Conservation (phyloP, 2,329 filamentous ascomycete species). For the Aspergillus thermomutatus region DNA sequence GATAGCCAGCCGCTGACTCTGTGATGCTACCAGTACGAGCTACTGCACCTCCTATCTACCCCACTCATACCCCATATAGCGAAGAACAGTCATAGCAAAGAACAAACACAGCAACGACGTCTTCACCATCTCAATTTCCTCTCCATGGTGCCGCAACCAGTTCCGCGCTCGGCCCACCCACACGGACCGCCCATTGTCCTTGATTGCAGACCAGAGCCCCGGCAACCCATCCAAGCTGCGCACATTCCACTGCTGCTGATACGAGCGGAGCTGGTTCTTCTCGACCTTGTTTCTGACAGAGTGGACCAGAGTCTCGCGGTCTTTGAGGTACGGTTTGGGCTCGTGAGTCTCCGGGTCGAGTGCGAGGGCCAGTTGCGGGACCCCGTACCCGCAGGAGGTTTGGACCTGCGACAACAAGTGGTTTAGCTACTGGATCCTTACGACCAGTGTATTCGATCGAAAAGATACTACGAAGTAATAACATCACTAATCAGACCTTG, state of each 20-base stretch:
- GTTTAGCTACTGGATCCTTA: neutral
- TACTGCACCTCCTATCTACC: neutral
- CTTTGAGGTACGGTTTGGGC: slow-evolving; percentile 41
- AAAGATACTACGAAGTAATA: neutral
- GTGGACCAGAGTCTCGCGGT: slow-evolving; percentile 55
- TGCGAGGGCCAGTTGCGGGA: slow-evolving; percentile 51
- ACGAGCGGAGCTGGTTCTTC: slow-evolving; percentile 51
- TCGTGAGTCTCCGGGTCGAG: slow-evolving; percentile 30
- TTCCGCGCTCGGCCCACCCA: slow-evolving; percentile 40
- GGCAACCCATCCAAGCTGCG: slow-evolving; percentile 59
- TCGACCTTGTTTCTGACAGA: slow-evolving; percentile 51
- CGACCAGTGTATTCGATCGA: neutral
- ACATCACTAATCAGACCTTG: slow-evolving; percentile 41
- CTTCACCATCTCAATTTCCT: slow-evolving; percentile 20
- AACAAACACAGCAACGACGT: slow-evolving; percentile 16
- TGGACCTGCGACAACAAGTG: slow-evolving; percentile 46
- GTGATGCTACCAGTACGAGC: too few species aligned
- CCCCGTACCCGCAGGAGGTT: slow-evolving; percentile 64
- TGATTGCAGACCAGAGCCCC: slow-evolving; percentile 53
- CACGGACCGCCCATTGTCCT: slow-evolving; percentile 48
- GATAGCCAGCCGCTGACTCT: too few species aligned
- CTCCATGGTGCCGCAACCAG: slow-evolving; percentile 15
- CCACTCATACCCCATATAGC: slow-evolving; percentile 14
- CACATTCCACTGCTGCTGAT: slow-evolving; percentile 56
- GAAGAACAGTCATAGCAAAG: slow-evolving; percentile 16